Conservation (phyloP, 352 stramenopile species). For the Globisporangium orthogonon region DNA sequence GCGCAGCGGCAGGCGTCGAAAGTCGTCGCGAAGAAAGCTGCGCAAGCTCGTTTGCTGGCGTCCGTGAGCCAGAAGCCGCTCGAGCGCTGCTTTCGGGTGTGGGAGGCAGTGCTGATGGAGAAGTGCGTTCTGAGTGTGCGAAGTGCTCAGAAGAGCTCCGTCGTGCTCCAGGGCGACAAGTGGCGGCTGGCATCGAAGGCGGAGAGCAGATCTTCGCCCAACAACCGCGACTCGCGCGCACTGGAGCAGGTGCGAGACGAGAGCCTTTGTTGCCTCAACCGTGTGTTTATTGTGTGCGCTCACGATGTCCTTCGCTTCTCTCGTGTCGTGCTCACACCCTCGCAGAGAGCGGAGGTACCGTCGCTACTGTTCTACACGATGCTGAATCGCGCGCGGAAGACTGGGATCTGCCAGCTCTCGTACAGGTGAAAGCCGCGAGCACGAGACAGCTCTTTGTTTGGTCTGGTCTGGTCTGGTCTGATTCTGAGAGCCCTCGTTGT, state of each 20-base stretch:
- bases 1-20: slow-evolving; percentile 34
- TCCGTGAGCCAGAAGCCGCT: slow-evolving; percentile 44
- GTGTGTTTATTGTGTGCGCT: neutral
- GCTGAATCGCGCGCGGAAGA: slow-evolving; percentile 59
- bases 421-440: slow-evolving; percentile 21
- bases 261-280: neutral
- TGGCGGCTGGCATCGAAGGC: slow-evolving; percentile 10
- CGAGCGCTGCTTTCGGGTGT: slow-evolving; percentile 49
- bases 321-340: neutral
- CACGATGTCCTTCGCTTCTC: neutral
- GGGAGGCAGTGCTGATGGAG: slow-evolving; percentile 47
- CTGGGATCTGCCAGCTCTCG: slow-evolving; percentile 56
- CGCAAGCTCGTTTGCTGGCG: slow-evolving; percentile 35
- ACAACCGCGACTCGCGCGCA: slow-evolving; percentile 13
- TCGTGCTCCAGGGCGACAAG: slow-evolving; percentile 7
- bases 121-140: slow-evolving; percentile 35
- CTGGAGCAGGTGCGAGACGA: slow-evolving; percentile 41
- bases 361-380: slow-evolving; percentile 69
- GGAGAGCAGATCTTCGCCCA: slow-evolving; percentile 8
- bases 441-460: too few relatives aligned
- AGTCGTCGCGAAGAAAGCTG: slow-evolving; percentile 42
- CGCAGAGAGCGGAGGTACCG: slow-evolving; percentile 47
- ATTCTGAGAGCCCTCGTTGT: neutral
- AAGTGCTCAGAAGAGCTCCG: slow-evolving; percentile 15
- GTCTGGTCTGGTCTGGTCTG: neutral